Evolutionary conservation across 2,329 filamentous ascomycete species (phyloP).

Genomic region (Hypomyces perniciosus): DNA sequence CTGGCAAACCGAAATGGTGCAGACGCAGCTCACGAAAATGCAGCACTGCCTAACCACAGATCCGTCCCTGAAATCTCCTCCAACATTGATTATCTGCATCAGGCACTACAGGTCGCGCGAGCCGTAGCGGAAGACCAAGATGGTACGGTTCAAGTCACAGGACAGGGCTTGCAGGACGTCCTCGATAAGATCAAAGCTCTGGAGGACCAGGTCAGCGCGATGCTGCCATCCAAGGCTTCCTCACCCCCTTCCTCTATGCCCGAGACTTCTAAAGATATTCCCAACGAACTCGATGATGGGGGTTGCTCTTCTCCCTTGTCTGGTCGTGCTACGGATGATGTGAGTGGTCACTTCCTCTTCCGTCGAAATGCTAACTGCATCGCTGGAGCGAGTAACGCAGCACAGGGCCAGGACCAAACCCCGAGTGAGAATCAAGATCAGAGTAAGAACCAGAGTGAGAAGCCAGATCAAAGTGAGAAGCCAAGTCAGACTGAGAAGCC

Average conservation of each 20-base stretch:
- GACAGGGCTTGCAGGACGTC: conserved; percentile 20
- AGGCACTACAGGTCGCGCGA: conserved; percentile 15
- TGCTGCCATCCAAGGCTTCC: conserved; percentile 17
- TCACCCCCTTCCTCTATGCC: not conserved
- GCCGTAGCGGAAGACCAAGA: conserved; percentile 22
- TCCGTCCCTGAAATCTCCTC: conserved; percentile 12
- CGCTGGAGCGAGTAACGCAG: conserved; percentile 15
- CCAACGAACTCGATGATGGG: not conserved
- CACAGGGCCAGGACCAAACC: not conserved
- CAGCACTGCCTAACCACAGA: not conserved
- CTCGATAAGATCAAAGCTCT: conserved; percentile 24
- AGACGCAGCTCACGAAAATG: not conserved
- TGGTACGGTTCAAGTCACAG: conserved; percentile 21
- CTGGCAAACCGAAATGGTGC: conserved; percentile 1
- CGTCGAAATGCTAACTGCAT: conserved; percentile 23
- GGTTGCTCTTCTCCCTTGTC: not conserved
- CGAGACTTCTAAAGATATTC: not conserved
- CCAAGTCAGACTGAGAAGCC: no score
- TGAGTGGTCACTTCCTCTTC: conserved; percentile 20
- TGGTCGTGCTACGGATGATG: conserved; percentile 8
- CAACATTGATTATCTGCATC: conserved; percentile 13
- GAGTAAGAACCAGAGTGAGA: not conserved
- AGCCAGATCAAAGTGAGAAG: no score
- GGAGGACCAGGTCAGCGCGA: conserved; percentile 21
- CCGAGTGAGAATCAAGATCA: no score